Percentiles rank a stretch among this genome's conserved stretches.
Conservation (phyloP, 2,329 filamentous ascomycete genomes). For the Clonostachys rhizophaga region DNA sequence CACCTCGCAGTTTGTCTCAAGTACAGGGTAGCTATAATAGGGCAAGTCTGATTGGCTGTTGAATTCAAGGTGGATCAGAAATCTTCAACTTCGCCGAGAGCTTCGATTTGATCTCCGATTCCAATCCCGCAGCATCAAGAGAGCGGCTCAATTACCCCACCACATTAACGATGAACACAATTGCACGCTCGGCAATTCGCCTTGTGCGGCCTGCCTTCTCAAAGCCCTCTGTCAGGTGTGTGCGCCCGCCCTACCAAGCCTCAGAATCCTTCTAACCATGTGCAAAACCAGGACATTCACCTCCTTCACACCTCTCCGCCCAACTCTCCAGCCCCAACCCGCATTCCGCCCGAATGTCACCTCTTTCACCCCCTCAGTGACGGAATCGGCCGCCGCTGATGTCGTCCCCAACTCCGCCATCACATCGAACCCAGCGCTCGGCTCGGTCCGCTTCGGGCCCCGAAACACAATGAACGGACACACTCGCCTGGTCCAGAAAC, state of each 20-base stretch:
- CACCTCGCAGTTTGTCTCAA: too few species aligned
- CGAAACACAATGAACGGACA: conserved; percentile 51
- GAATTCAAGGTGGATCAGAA: not conserved
- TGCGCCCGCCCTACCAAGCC: too few species aligned
- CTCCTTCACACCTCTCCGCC: conserved; percentile 45
- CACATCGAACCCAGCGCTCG: conserved; percentile 47
- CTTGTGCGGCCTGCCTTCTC: too few species aligned
- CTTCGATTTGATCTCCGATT: too few species aligned
- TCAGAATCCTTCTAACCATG: too few species aligned
- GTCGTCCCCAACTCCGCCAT: conserved; percentile 39
- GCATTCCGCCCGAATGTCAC: conserved; percentile 21
- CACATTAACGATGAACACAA: too few species aligned
- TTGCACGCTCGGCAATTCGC: too few species aligned
- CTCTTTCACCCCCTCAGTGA: conserved; percentile 15
- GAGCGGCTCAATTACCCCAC: too few species aligned
- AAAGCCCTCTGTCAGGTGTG: too few species aligned
- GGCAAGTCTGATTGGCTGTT: not conserved
- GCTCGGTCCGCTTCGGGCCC: conserved; percentile 51
- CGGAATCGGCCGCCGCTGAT: conserved; percentile 24
- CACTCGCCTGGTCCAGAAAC: conserved; percentile 53
- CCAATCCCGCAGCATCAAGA: too few species aligned
- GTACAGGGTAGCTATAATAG: too few species aligned
- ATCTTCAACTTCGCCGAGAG: too few species aligned
- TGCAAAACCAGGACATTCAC: conserved; percentile 32
- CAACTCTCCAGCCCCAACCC: conserved; percentile 27